Percentiles rank a stretch among this genome's conserved stretches.
Conservation (phyloP, 2,329 filamentous ascomycete genomes). For the Ophiostoma ulmi region DNA sequence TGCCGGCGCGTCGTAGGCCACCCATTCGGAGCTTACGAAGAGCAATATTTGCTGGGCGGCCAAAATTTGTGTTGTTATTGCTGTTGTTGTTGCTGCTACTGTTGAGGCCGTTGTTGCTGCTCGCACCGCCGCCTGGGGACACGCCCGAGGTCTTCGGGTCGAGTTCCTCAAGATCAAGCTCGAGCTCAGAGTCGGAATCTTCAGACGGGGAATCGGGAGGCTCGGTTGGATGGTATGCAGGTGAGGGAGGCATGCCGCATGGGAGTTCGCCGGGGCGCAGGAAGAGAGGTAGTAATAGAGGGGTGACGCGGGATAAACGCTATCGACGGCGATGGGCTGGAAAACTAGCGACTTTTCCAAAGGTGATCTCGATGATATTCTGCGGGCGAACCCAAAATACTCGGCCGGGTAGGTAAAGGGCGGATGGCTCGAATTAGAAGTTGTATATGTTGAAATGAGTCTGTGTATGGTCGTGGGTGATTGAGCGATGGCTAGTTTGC, state of each 20-base stretch:
- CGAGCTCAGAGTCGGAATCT: slow-evolving; percentile 73
- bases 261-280: slow-evolving; percentile 24
- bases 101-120: slow-evolving; percentile 19
- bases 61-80: background rate
- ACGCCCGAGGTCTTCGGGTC: slow-evolving; percentile 49
- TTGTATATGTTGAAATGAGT: background rate
- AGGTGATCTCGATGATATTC: slow-evolving; percentile 8
- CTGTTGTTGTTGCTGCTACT: background rate
- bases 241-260: slow-evolving; percentile 55
- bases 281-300: background rate
- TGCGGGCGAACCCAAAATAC: slow-evolving; percentile 19
- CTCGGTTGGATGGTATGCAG: slow-evolving; percentile 50
- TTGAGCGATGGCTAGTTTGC: background rate
- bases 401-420: background rate
- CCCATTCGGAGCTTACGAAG: slow-evolving; percentile 66
- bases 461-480: background rate
- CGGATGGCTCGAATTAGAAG: background rate
- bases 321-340: background rate
- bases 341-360: background rate
- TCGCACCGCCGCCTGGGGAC: slow-evolving; percentile 32
- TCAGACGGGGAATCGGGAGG: slow-evolving; percentile 59
- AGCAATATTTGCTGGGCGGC: slow-evolving; percentile 57
- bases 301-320: background rate
- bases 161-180: slow-evolving; percentile 74
- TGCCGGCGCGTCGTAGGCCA: slow-evolving; percentile 52